Evolutionary conservation across 2,329 filamentous ascomycete genomes (phyloP).

Genomic region (Sclerotinia minor): DNA sequence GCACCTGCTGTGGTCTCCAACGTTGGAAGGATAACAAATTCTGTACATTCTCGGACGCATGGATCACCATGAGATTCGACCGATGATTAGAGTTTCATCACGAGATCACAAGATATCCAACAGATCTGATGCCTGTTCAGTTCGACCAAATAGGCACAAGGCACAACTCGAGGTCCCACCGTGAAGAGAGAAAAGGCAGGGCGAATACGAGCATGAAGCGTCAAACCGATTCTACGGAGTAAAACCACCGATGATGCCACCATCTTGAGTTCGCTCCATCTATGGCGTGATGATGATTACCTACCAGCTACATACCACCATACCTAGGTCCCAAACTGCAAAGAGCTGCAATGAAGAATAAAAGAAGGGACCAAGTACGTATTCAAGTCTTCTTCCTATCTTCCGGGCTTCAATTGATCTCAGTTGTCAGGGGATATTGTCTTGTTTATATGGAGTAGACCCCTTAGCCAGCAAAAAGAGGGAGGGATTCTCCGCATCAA

Average conservation of each 20-base stretch:
- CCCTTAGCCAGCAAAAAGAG: not conserved
- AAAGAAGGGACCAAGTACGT: not conserved
- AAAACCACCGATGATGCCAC: constrained; percentile 5
- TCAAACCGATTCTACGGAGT: not conserved
- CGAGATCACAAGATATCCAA: constrained; percentile 15
- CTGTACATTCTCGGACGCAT: not conserved
- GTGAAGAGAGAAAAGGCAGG: not conserved
- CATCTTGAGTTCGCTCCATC: not conserved
- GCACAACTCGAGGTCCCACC: not conserved
- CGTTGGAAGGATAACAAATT: not conserved
- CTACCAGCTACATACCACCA: not conserved
- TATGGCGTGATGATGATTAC: constrained; percentile 10
- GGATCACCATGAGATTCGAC: not conserved
- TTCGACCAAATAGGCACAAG: not conserved
- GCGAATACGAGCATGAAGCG: constrained; percentile 5
- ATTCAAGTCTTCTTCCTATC: not conserved
- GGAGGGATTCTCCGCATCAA: constrained; percentile 21
- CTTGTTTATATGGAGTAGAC: constrained; percentile 7
- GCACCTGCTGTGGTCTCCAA: not conserved
- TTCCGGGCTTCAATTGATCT: not conserved
- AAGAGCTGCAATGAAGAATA: not conserved
- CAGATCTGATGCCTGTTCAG: not conserved
- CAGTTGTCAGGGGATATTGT: not conserved
- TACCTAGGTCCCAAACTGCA: not conserved
- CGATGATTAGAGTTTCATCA: constrained; percentile 6